Base-by-base conservation (phyloP, 345 rosid genomes). In the Stellera chamaejasme region DNA sequence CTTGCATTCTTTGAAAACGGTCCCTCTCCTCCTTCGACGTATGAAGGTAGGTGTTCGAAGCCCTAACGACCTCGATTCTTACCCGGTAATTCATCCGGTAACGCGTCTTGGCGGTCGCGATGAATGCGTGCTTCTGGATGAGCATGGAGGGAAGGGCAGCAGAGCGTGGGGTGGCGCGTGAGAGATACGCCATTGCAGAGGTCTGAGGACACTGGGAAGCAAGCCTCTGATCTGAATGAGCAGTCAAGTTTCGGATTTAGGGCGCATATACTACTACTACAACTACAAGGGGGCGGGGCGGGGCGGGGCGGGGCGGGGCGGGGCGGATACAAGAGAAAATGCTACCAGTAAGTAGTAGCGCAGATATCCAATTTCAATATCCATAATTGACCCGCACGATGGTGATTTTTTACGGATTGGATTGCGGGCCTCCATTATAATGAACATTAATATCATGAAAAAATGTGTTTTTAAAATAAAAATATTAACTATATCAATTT, bases 21-120 rank as follows among this genome's bases (percentile, higher is more conserved):
- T 91, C 95, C 45, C 98, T 78, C 63, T 91, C 92, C 39, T 91
- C 92, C 72, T 59, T 79, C 98, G 96, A 85, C 92, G 82, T 88
- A 64, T 74, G 67, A 42, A 91, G 79, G 67, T 91, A 91, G 13
- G 98, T 81, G 23, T 64, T 66, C 2, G 77, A 67, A 64, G 57
- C 87, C 72, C 79, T 67, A 19, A 80, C 52, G 41, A 62, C 69
- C 26, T 25, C 54, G 44, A 64, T 43, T 10, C 64, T 63, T 10
- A 41, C 63, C 25, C 49, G 8, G 25, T 16, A 54, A 13, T 54
- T 57, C 44, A 69, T 56, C 19, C 64, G 54, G 45, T 43, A 13
- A 16, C 16, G 58, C 0, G 39, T 11, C 25, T 58, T 64, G 16
- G 64, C 16, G 39, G 72, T 11, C 19, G 54, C 54, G 14, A 53